These are phyloP conservation scores for Cyclospora cayetanensis DNA, from an alignment of 169 alveolate species.

Conservation along the genomic window DNA sequence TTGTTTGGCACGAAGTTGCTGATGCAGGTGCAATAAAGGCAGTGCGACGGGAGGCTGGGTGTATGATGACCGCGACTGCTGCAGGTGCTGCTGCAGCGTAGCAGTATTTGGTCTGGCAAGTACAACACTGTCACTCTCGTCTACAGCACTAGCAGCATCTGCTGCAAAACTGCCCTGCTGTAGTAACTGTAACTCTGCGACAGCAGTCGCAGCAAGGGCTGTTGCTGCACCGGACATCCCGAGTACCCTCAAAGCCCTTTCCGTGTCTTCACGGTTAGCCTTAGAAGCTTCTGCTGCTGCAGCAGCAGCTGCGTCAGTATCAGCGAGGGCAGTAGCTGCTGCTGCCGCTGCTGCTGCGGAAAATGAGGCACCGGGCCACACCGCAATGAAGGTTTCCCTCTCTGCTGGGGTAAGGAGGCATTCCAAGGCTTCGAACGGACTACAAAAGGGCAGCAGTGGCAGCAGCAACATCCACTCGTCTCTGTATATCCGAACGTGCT, in stretches of 20 bases:
- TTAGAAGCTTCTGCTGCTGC: background rate
- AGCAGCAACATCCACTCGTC: constrained; percentile 33
- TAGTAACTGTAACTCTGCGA: background rate
- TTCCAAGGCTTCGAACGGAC: background rate
- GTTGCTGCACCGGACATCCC: background rate
- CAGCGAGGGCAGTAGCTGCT: background rate
- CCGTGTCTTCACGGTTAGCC: background rate
- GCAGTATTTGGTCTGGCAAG: background rate
- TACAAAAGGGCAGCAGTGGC: constrained; percentile 26
- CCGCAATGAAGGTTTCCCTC: background rate
- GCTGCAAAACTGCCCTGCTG: background rate
- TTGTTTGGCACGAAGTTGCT: background rate
- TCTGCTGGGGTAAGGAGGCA: background rate
- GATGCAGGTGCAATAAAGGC: constrained; percentile 27
- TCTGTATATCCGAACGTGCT: constrained; percentile 11
- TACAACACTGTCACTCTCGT: background rate
- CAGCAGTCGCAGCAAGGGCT: background rate
- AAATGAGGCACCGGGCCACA: background rate
- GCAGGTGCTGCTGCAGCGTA: background rate
- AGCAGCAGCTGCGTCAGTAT: constrained; percentile 10
- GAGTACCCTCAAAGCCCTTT: background rate
- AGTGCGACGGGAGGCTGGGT: background rate
- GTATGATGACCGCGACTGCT: background rate
- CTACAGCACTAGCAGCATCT: background rate
- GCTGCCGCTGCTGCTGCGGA: constrained; percentile 23